Evolutionary conservation across 2,329 filamentous ascomycete species (phyloP).

Genomic region (Ceratocystis variospora): DNA sequence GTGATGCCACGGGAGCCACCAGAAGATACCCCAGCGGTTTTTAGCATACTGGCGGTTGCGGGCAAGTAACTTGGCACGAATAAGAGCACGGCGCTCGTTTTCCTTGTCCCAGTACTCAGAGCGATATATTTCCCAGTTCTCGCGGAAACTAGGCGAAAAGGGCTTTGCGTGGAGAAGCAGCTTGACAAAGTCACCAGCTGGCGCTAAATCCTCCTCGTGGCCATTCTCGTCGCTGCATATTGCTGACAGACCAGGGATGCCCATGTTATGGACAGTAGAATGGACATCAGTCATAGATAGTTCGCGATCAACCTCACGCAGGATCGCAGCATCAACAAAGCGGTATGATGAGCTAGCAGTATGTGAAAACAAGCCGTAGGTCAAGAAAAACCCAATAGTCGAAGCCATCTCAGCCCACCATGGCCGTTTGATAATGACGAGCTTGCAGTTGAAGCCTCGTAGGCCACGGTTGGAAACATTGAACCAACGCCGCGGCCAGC

Average conservation of each 20-base stretch:
- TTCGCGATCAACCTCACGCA: slow-evolving; percentile 47
- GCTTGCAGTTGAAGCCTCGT: slow-evolving; percentile 87
- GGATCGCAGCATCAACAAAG: slow-evolving; percentile 52
- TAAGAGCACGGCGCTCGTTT: slow-evolving; percentile 68
- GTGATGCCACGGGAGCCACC: slow-evolving; percentile 65
- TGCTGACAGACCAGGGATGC: neutral
- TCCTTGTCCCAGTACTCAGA: slow-evolving; percentile 95
- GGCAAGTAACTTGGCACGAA: slow-evolving; percentile 56
- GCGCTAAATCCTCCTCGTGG: slow-evolving; percentile 78
- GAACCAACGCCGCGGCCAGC: slow-evolving; percentile 89
- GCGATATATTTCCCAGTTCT: slow-evolving; percentile 93
- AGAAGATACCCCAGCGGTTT: slow-evolving; percentile 59
- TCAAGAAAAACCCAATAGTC: slow-evolving; percentile 62
- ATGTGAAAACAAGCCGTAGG: slow-evolving; percentile 57
- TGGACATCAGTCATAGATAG: slow-evolving; percentile 35
- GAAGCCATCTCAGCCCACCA: slow-evolving; percentile 69
- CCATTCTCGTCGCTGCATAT: slow-evolving; percentile 43
- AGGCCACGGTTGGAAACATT: slow-evolving; percentile 78
- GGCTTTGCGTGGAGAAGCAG: slow-evolving; percentile 83
- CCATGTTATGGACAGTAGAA: slow-evolving; percentile 28
- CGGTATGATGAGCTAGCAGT: slow-evolving; percentile 58
- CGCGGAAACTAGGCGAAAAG: slow-evolving; percentile 84
- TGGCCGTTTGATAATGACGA: slow-evolving; percentile 71
- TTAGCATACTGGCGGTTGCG: slow-evolving; percentile 54
- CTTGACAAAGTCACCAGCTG: slow-evolving; percentile 84